A percentile compares a stretch with the other conserved stretches of the same genome.
Evolutionary conservation across 306 rosid genomes (phyloP).

Genomic region (Ziziphus jujuba): DNA sequence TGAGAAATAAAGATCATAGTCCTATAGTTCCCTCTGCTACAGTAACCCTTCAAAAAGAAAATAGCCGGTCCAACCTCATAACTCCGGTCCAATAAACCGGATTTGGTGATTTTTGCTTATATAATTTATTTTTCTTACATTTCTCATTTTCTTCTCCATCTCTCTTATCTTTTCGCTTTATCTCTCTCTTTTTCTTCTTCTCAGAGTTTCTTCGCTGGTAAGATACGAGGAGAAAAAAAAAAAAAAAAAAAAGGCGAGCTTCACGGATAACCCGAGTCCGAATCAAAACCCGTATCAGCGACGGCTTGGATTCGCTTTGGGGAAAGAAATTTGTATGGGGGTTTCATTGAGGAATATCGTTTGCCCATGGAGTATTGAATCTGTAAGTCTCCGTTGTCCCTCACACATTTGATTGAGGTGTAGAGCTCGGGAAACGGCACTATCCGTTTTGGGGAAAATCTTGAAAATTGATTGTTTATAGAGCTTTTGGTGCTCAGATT

Average conservation of each 20-base stretch:
- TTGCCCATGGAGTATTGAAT: slow-evolving; percentile 34
- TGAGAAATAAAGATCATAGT: too few species aligned
- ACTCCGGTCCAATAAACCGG: slow-evolving; percentile 4
- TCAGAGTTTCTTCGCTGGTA: slow-evolving; percentile 23
- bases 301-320: slow-evolving; percentile 37
- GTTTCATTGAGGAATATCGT: slow-evolving; percentile 6
- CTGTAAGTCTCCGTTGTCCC: slow-evolving; percentile 47
- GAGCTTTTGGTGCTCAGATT: slow-evolving; percentile 16
- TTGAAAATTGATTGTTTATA: slow-evolving; percentile 31
- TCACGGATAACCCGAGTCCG: slow-evolving; percentile 50
- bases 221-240: too few species aligned
- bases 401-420: slow-evolving; percentile 39
- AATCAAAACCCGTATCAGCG: slow-evolving; percentile 28
- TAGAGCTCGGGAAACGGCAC: not conserved
- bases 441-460: not conserved
- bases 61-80: too few species aligned
- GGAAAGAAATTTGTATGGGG: slow-evolving; percentile 8
- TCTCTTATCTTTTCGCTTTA: slow-evolving; percentile 45
- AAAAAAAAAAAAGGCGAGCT: slow-evolving; percentile 26
- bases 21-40: too few species aligned
- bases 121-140: slow-evolving; percentile 30
- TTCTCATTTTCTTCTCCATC: slow-evolving; percentile 27
- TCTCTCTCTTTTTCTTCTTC: slow-evolving; percentile 40
- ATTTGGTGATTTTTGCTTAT: slow-evolving; percentile 14
- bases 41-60: too few species aligned